Percentiles rank a stretch among this genome's conserved stretches.
phyloP scores from a whole-genome alignment of 257 asterid species.

The Galeopsis tetrahit region DNA sequence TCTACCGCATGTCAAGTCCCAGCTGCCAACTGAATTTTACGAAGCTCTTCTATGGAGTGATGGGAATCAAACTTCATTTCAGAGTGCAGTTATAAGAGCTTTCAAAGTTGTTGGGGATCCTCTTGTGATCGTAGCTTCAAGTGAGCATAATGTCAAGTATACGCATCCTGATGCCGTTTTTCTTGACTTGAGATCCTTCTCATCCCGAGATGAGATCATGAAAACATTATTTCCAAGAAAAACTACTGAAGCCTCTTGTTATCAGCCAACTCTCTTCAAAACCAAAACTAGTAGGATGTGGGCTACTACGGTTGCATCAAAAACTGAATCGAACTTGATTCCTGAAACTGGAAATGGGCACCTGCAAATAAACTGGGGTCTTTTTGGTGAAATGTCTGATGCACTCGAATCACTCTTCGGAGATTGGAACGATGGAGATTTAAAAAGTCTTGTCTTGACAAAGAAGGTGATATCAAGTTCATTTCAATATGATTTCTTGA shows the following conservation, averaged over 20 bases:
- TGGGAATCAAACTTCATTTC: neutral
- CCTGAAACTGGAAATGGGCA: conserved; percentile 20
- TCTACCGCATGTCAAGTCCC: conserved; percentile 9
- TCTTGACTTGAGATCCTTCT: conserved; percentile 38
- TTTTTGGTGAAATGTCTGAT: conserved; percentile 35
- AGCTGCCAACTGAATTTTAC: conserved; percentile 43
- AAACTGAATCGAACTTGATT: conserved; percentile 17
- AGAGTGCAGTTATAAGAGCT: conserved; percentile 45
- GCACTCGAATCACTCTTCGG: neutral
- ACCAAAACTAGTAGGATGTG: no score
- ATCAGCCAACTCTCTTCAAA: neutral
- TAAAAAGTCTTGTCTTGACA: conserved; percentile 13
- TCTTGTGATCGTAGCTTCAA: conserved; percentile 40
- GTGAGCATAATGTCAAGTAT: neutral
- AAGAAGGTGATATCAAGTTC: conserved; percentile 43
- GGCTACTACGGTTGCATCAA: neutral
- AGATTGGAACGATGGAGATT: conserved; percentile 1
- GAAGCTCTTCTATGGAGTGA: conserved; percentile 34
- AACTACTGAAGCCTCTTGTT: neutral
- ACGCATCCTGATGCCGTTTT: conserved; percentile 43
- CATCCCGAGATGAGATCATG: conserved; percentile 40
- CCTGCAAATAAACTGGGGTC: conserved; percentile 37
- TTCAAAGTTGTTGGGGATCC: conserved; percentile 51
- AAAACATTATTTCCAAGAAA: conserved; percentile 39
- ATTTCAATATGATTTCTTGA: neutral